Base-by-base conservation (phyloP, 176 grass and related monocot genomes). In the Phoenix dactylifera region DNA sequence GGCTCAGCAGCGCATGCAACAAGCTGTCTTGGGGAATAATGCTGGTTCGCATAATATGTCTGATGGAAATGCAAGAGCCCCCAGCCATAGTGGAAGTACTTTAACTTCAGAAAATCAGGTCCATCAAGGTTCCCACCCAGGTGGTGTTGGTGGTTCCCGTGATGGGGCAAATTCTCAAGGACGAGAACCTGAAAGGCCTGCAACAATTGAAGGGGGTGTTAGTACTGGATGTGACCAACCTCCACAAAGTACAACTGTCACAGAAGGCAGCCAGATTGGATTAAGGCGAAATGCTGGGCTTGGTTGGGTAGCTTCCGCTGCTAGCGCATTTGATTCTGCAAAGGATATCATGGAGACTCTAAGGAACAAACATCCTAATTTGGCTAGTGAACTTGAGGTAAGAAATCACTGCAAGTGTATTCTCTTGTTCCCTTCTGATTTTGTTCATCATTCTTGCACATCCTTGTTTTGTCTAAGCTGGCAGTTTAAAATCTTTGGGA, bases 331-430 rank as follows among this genome's bases (percentile, higher is more conserved):
- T 86, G 93, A 98, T 70, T 88, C 87, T 50, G 93, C 93, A 65
- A 98, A 98, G 68, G 93, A 98, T 63, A 98, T 98, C 71, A 98
- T 98, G 93, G 93, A 98, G 78, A 67, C 82, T 86, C 85, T 98
- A 62, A 85, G 93, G 62, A 92, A 86, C 79, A 98, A 92, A 65
- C 93, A 98, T 67, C 62, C 58, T 24, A 79, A 68, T 57, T 76
- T 84, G 52, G 74, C 74, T 59, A 65, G 73, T 50, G 70, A 84
- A 64, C 81, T 84, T 65, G 80, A 83, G 80, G 80, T 83, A 61
- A 70, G 66, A 64, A 25, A 59, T 52, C 26, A 49, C 54, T 18
- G 10, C 52, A 48, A 39, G 18, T 12, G 6, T 44, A 0, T 44
- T 6, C 35, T 12, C 14, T 68, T 20, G 10, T 55, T 56, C 5